Percentiles rank a stretch among this genome's conserved stretches.
Evolutionary conservation across 73 alveolate genomes (phyloP).

Genomic region (Stentor coeruleus): DNA sequence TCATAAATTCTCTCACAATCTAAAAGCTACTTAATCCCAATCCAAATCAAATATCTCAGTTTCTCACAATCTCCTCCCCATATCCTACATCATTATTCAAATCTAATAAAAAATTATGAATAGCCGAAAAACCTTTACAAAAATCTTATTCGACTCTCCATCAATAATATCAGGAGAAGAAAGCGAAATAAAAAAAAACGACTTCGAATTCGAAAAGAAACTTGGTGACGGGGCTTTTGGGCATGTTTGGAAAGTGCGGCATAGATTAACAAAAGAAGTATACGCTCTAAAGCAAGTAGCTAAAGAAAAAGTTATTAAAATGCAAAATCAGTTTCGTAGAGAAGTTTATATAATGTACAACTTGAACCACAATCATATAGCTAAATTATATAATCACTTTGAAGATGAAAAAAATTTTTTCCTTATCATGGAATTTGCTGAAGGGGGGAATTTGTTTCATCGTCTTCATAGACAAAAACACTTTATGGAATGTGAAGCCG

Average conservation of each 20-base stretch:
- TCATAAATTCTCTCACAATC: too few species aligned
- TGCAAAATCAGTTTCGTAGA: constrained; percentile 32
- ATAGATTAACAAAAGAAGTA: background rate
- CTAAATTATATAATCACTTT: constrained; percentile 76
- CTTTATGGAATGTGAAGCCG: constrained; percentile 72
- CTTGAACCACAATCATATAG: constrained; percentile 82
- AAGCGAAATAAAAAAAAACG: background rate
- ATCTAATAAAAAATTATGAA: too few species aligned
- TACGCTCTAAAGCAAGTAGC: constrained; percentile 21
- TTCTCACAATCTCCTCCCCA: too few species aligned
- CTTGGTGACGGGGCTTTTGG: constrained; percentile 34
- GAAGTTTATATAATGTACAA: constrained; percentile 91
- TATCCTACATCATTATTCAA: too few species aligned
- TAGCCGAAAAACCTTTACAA: constrained; percentile 12
- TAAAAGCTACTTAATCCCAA: too few species aligned
- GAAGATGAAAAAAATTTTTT: constrained; percentile 87
- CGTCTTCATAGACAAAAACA: constrained; percentile 51
- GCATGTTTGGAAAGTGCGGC: constrained; percentile 20
- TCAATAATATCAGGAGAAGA: constrained; percentile 20
- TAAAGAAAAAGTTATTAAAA: constrained; percentile 22
- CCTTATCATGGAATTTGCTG: constrained; percentile 51
- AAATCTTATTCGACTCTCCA: constrained; percentile 28
- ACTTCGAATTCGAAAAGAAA: constrained; percentile 11
- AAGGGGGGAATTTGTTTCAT: constrained; percentile 45
- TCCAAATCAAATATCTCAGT: too few species aligned